Evolutionary conservation across 805 yeast species (phyloP).

Genomic region (Pichia nakasei): DNA sequence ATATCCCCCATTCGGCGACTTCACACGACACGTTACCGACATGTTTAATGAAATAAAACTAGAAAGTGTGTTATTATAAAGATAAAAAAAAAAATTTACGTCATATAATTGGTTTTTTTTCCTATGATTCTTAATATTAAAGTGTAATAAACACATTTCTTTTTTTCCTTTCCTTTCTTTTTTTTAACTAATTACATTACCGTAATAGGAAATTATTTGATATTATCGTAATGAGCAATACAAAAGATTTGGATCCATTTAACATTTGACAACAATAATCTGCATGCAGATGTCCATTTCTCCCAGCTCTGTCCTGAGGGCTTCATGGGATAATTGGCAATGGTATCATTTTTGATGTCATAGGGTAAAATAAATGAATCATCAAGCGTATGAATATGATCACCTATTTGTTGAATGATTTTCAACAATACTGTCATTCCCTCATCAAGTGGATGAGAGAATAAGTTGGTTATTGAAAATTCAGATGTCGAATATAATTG

Average conservation of each 20-base stretch:
- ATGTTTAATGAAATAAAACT: neutral
- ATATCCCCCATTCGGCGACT: neutral
- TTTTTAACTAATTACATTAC: neutral
- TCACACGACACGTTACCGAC: neutral
- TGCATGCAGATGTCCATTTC: constrained; percentile 89
- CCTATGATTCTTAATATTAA: no score
- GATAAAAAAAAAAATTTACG: neutral
- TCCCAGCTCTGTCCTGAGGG: constrained; percentile 55
- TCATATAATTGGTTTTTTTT: no score
- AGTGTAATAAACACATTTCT: no score
- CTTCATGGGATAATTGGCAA: constrained; percentile 55
- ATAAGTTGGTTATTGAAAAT: constrained; percentile 58
- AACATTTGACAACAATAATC: constrained; percentile 64
- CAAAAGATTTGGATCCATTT: constrained; percentile 82
- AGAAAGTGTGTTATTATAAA: neutral
- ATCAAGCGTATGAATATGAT: constrained; percentile 37
- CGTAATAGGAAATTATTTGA: neutral
- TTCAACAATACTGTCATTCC: neutral
- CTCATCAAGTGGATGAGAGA: constrained; percentile 41
- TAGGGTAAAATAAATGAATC: constrained; percentile 63
- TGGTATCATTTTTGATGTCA: constrained; percentile 55
- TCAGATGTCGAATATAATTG: constrained; percentile 64
- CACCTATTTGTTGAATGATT: constrained; percentile 43
- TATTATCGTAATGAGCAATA: constrained; percentile 27
- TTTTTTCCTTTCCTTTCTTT: no score